Base-by-base conservation (phyloP, 2,329 filamentous ascomycete species). In the Polytolypa hystricis region DNA sequence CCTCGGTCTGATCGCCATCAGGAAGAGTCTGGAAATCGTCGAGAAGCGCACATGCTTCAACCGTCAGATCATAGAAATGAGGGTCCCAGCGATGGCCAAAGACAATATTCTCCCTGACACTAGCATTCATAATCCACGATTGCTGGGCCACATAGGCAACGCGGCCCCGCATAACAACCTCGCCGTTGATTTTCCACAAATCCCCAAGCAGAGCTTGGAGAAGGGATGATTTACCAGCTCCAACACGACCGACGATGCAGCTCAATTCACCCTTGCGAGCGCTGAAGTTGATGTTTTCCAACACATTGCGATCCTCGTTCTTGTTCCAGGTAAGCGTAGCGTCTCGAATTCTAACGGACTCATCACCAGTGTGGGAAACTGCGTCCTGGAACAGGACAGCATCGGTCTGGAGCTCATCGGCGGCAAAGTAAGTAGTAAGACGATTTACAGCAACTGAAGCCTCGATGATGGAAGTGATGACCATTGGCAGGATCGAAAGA, bases 121-220 rank as follows among this genome's bases (percentile, higher is more conserved):
- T 93, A 6, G 91, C 91, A 55, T 98, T 98, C 79, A 96, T 89
- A 35, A 98, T 83, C 91, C 93, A 98, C 14, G 86, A 70, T 51
- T 84, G 79, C 58, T 98, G 93, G 11, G 86, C 84, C 40, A 93
- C 91, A 56, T 96, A 98, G 1, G 91, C 91, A 27, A 85, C 74
- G 18, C 72, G 76, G 31, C 91, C 93, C 48, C 83, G 79, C 7
- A 98, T 71, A 38, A 82, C 70, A 3, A 95, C 89, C 43, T 83
- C 72, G 32, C 91, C 91, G 42, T 83, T 77, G 33, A 81, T 70
- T 58, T 95, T 96, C 79, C 81, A 95, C 3, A 98, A 60, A 58
- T 96, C 87, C 42, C 91, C 91, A 4, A 98, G 73, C 39, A 98
- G 73, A 37, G 82, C 77, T 57, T 93, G 83, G 5, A 98, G 68